A percentile compares a stretch with the other conserved stretches of the same genome.
Evolutionary conservation across 768 basidiomycete genomes (phyloP).

Genomic region (Pulveroboletus sp.): DNA sequence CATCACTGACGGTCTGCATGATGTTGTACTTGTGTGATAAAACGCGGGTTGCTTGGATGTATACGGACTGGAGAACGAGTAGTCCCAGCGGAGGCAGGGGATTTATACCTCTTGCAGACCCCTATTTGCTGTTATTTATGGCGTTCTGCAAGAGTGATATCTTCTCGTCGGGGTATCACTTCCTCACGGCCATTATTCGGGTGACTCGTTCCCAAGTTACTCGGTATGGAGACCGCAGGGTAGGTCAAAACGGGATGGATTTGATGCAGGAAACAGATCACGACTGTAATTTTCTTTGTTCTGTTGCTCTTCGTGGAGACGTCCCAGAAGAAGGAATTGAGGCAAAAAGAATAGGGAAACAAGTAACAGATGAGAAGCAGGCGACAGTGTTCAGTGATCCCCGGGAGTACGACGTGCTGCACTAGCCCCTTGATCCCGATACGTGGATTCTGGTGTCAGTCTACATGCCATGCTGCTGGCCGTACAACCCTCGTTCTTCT

Average conservation of each 20-base stretch:
- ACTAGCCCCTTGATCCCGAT: no score
- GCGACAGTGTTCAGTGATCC: no score
- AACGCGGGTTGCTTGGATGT: background rate
- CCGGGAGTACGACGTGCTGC: no score
- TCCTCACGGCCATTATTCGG: background rate
- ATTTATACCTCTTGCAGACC: slow-evolving; percentile 2
- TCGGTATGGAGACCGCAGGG: background rate
- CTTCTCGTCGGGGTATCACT: background rate
- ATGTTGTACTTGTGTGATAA: slow-evolving; percentile 1
- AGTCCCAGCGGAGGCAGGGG: no score
- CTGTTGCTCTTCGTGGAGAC: background rate
- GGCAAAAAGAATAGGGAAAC: no score
- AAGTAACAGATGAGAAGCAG: no score
- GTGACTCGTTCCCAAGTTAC: no score
- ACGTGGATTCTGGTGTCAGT: background rate
- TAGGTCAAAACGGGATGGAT: background rate
- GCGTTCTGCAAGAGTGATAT: background rate
- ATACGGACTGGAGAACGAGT: background rate
- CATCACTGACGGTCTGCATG: slow-evolving; percentile 21
- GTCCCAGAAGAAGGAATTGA: background rate
- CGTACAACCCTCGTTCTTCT: background rate
- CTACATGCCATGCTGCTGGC: background rate
- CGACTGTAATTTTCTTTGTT: no score
- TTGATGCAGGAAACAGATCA: background rate
- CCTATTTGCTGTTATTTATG: slow-evolving; percentile 4